Base-by-base conservation (phyloP, 2,329 filamentous ascomycete genomes). In the Botrytis pseudocinerea region DNA sequence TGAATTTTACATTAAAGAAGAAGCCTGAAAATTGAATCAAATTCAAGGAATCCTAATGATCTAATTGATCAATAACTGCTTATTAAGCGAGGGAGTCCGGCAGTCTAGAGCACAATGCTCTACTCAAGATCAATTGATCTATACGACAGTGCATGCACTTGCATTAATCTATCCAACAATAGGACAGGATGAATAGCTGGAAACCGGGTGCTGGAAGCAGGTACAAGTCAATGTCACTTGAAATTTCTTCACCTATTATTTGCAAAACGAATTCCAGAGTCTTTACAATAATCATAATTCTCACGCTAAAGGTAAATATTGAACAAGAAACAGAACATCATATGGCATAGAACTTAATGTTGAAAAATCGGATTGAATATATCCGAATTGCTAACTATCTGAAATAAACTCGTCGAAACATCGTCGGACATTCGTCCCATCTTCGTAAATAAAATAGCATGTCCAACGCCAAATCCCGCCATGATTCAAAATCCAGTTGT, bases 401-500 rank as follows among this genome's bases (percentile, higher is more conserved):
- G n/a, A 57, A 57, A 44, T 63, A 7, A 44, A 44, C 28, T 63
- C n/a, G 40, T 46, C 35, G 16, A 46, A 64, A 48, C 14, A 20
- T 46, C n/a, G 8, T 35, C 18, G 8, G 6, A 22, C 32, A 20
- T 25, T 51, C 32, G 7, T 66, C 32, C 12, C 14, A 25, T 18
- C 25, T 40, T 14, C 22, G 9, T 40, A 18, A n/a, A 65, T 66
- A 2, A 40, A 25, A 54, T 40, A 57, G 9, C 16, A 68, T 32
- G 32, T 42, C 64, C 48, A 68, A 69, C 65, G 48, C 65, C 65
- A 42, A 42, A 68, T 68, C 35, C 44, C 4, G 7, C n/a, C 38
- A 28, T 44, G 25, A n/a, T 40, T 40, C 25, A 60, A 16, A 4
- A n/a, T 28, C 25, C 18, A 42, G 16, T 28, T 42, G 20, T n/a